Percentiles rank a stretch among this genome's conserved stretches.
Evolutionary conservation across 1,284 basidiomycete species (phyloP).

Genomic region (Ganoderma boninense): DNA sequence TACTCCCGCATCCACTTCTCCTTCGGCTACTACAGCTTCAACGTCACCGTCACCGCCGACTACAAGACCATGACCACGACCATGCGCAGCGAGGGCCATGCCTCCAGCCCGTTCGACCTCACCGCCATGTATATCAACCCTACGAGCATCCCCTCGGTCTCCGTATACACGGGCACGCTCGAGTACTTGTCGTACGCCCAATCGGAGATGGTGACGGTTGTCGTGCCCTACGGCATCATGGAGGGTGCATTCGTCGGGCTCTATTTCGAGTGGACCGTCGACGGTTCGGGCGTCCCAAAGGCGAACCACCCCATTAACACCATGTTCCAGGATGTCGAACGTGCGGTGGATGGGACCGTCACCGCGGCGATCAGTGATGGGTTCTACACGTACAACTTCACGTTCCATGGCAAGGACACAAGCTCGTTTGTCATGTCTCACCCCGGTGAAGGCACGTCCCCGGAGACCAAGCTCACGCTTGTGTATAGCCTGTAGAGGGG

Average conservation of each 20-base stretch:
- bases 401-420: background rate
- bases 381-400: slow-evolving; percentile 2
- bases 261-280: slow-evolving; percentile 14
- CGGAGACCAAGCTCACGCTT: background rate
- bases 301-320: background rate
- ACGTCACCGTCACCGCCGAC: background rate
- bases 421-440: background rate
- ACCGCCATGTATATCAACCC: background rate
- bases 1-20: background rate
- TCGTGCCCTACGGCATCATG: slow-evolving; percentile 4
- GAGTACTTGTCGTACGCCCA: slow-evolving; percentile 5
- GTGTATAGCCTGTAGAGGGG: background rate
- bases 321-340: background rate
- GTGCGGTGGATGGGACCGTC: background rate
- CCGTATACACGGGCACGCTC: slow-evolving; percentile 15
- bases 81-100: background rate
- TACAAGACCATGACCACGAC: background rate
- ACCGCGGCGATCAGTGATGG: background rate
- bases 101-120: background rate
- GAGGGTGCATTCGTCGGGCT: slow-evolving; percentile 12
- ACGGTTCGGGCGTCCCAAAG: slow-evolving; percentile 1
- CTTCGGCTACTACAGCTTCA: slow-evolving; percentile 4
- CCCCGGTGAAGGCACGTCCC: background rate
- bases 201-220: slow-evolving; percentile 19
- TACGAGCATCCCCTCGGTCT: background rate